phyloP scores from a whole-genome alignment of 2,329 filamentous ascomycete species.

The Aspergillus sp. region DNA sequence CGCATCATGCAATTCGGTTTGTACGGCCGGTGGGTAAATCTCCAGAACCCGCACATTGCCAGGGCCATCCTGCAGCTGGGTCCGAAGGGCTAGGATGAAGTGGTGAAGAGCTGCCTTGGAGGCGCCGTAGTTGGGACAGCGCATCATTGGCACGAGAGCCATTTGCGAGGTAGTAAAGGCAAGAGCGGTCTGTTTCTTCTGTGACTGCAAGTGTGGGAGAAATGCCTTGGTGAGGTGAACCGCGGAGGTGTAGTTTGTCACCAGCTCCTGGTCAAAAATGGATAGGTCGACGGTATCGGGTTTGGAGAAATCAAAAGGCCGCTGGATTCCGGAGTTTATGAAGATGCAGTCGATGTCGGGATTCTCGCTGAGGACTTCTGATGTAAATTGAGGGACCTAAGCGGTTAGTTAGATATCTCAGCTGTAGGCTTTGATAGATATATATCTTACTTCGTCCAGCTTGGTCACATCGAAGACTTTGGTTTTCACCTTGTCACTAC shows the following conservation, averaged over 20 bases:
- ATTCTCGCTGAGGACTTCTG: slow-evolving; percentile 40
- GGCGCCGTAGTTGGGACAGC: slow-evolving; percentile 55
- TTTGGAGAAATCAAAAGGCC: slow-evolving; percentile 50
- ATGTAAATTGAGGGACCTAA: slow-evolving; percentile 20
- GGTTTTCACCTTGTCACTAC: slow-evolving; percentile 46
- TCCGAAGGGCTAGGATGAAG: slow-evolving; percentile 52
- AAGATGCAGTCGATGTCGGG: slow-evolving; percentile 55
- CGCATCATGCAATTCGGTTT: slow-evolving; percentile 57
- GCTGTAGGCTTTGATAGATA: too few species aligned
- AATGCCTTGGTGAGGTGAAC: slow-evolving; percentile 52
- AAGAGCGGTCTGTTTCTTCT: slow-evolving; percentile 43
- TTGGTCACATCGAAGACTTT: slow-evolving; percentile 53
- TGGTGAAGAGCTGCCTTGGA: slow-evolving; percentile 57
- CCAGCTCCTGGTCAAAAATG: slow-evolving; percentile 46
- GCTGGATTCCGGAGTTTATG: slow-evolving; percentile 55
- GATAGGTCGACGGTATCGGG: slow-evolving; percentile 49
- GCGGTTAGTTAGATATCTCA: background rate
- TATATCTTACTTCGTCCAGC: slow-evolving; percentile 42
- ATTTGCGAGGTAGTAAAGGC: slow-evolving; percentile 53
- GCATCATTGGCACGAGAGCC: slow-evolving; percentile 49
- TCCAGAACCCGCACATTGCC: slow-evolving; percentile 55
- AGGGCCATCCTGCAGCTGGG: slow-evolving; percentile 44
- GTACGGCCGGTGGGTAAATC: slow-evolving; percentile 56
- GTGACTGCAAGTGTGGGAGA: slow-evolving; percentile 50
- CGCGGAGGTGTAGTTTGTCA: slow-evolving; percentile 53